These are phyloP conservation scores for Fraxinus ornus DNA, from an alignment of 305 asterid species.

Conservation along the genomic window DNA sequence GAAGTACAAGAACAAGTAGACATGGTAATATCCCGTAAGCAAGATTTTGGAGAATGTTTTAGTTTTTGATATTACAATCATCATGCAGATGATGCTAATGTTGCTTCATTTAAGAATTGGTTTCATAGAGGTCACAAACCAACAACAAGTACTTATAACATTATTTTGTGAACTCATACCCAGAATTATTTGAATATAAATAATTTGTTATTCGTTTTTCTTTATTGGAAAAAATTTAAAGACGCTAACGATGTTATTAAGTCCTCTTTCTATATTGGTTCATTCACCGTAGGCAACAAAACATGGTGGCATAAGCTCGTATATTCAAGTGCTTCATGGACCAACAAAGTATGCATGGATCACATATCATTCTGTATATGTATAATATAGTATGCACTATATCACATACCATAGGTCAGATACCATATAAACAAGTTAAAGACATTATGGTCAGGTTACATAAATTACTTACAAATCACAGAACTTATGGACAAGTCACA, in stretches of 20 bases:
- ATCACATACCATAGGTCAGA: neutral
- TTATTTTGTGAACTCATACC: neutral
- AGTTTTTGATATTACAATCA: neutral
- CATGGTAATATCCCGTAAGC: neutral
- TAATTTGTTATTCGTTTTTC: neutral
- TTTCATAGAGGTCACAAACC: neutral
- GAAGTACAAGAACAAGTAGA: neutral
- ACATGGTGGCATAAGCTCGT: neutral
- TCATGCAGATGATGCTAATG: neutral
- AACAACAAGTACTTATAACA: neutral
- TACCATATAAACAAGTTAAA: no score
- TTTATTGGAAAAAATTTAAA: neutral
- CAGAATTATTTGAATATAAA: no score
- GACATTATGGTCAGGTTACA: neutral
- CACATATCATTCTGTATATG: neutral
- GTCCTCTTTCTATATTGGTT: neutral
- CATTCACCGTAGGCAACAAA: neutral
- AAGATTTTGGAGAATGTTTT: neutral
- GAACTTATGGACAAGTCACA: neutral
- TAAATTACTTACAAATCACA: no score
- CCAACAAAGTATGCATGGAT: neutral
- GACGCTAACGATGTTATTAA: neutral
- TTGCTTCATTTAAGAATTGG: no score
- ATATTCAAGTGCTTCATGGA: neutral
- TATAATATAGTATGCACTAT: neutral